A percentile compares a stretch with the other conserved stretches of the same genome.
These are phyloP conservation scores for Styphnolobium japonicum DNA, from an alignment of 306 rosid genomes.

Conservation along the genomic window DNA sequence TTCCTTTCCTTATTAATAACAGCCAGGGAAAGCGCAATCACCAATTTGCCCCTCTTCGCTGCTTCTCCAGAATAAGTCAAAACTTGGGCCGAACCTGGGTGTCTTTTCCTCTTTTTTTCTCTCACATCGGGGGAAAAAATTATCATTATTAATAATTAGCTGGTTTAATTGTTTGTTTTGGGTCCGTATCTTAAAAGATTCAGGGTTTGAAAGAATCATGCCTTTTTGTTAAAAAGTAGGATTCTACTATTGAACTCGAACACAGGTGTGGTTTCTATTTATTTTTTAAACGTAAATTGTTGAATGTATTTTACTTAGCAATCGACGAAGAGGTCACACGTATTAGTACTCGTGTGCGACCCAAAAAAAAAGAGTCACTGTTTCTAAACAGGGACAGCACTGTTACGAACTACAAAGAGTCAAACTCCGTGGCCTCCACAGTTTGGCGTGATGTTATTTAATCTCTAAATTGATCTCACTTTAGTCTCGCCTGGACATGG, in stretches of 20 bases:
- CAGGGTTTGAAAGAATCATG: background rate
- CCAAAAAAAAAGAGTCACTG: too few relatives aligned
- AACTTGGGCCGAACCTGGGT: background rate
- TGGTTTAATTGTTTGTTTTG: background rate
- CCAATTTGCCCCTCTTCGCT: background rate
- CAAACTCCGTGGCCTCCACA: background rate
- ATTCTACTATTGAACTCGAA: too few relatives aligned
- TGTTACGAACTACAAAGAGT: background rate
- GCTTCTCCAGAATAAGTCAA: background rate
- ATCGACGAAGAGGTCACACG: too few relatives aligned
- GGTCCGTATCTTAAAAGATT: background rate
- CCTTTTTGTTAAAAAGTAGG: too few relatives aligned
- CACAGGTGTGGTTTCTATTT: too few relatives aligned
- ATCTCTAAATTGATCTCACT: too few relatives aligned
- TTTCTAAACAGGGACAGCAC: background rate
- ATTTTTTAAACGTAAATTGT: too few relatives aligned
- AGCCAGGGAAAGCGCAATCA: background rate
- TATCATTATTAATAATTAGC: too few relatives aligned
- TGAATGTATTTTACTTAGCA: too few relatives aligned
- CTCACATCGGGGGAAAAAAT: background rate
- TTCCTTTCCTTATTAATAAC: background rate
- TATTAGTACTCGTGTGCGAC: too few relatives aligned
- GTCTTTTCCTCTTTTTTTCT: too few relatives aligned
- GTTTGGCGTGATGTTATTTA: background rate
- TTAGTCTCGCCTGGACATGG: too few relatives aligned